Base-by-base conservation (phyloP, 495 filamentous ascomycete species). In the Penicillium coffeae region DNA sequence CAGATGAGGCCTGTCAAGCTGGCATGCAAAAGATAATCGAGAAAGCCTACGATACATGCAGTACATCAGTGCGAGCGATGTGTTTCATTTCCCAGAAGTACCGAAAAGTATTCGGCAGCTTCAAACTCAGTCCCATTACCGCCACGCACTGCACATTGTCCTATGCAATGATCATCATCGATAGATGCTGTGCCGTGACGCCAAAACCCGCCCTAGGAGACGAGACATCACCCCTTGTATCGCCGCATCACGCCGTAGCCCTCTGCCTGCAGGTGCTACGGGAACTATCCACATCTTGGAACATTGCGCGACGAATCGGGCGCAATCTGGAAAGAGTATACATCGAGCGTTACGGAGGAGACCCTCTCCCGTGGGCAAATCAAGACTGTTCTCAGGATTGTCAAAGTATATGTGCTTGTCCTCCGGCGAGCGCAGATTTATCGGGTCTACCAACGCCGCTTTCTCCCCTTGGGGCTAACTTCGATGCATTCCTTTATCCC, bases 131-230 rank as follows among this genome's bases (percentile, higher is more conserved):
- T 25, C 61, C 64, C 0, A 55, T 67, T 3, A 63, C 64, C 1
- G 48, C 64, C 2, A 64, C 64, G 0, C 55, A 67, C 34, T 67
- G 56, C 47, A 64, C 52, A 6, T 41, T 64, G 4, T 64, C 61
- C 1, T 59, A 55, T 2, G 61, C 56, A 1, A 33, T 64, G 32
- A 60, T 54, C 20, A 55, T 63, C 12, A 57, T 63, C 15, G 59
- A 63, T 20, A 45, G 39, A 37, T 59, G 56, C 19, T 60, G 59
- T 18, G 42, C 53, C 8, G 8, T 30, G 0, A 13, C 19, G 1
- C 12, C n/a, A 0, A 51, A 45, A 16, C 0, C 21, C 18, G 21
- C 5, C 2, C 32, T 38, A 1, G 16, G 15, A 3, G 42, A 55
- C 14, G 46, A 51, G 16, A 27, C 1, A 2, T 7, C 37, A 0